phyloP scores from a whole-genome alignment of 495 filamentous ascomycete genomes.

The Talaromyces trachyspermus region DNA sequence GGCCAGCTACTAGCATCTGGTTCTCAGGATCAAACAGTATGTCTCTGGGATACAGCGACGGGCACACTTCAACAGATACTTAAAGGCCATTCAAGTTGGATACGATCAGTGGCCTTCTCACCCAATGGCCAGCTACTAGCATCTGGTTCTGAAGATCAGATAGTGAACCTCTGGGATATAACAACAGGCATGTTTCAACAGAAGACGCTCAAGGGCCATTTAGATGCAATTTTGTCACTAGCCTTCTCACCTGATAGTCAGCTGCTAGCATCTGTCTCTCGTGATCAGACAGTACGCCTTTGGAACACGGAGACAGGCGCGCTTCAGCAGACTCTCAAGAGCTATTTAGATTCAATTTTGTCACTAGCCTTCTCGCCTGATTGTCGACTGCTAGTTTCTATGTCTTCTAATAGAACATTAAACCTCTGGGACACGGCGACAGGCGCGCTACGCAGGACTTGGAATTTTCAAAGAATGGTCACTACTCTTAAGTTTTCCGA shows the following conservation, averaged over 20 bases:
- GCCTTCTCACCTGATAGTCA: constrained; percentile 5
- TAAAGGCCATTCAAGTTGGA: constrained; percentile 12
- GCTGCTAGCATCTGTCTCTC: constrained; percentile 13
- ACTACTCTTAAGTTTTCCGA: too few species aligned
- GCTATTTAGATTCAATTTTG: constrained; percentile 14
- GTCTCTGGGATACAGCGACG: constrained; percentile 19
- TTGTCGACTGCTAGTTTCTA: constrained; percentile 10
- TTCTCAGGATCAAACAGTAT: constrained; percentile 11
- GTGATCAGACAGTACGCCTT: constrained; percentile 24
- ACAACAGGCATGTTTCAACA: constrained; percentile 8
- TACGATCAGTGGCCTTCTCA: constrained; percentile 17
- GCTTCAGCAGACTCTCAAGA: constrained; percentile 16
- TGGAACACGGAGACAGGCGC: constrained; percentile 21
- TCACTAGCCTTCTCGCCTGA: constrained; percentile 6
- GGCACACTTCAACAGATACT: constrained; percentile 13
- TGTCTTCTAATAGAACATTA: constrained; percentile 20
- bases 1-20: constrained; percentile 15
- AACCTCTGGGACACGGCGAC: constrained; percentile 27
- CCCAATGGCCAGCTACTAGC: constrained; percentile 18
- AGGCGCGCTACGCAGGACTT: constrained; percentile 11
- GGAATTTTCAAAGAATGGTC: constrained; percentile 6
- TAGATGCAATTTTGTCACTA: constrained; percentile 8
- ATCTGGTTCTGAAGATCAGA: constrained; percentile 22
- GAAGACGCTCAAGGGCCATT: constrained; percentile 16
- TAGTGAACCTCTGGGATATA: constrained; percentile 29